Percentiles rank a stretch among this genome's conserved stretches.
phyloP scores from a whole-genome alignment of 495 filamentous ascomycete genomes.

The Daldinia loculata region DNA sequence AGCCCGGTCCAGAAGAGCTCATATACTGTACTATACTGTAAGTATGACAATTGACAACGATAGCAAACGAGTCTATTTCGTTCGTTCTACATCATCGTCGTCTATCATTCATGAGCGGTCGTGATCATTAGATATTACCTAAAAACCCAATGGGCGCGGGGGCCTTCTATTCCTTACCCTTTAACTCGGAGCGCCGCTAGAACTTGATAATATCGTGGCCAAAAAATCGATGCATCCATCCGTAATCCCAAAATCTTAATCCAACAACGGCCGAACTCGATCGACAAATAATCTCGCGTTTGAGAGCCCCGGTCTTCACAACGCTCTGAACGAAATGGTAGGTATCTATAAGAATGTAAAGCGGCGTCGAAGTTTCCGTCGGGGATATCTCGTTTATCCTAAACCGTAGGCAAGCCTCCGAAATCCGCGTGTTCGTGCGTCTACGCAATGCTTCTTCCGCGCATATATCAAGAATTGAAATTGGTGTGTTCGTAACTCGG shows the following conservation, averaged over 20 bases:
- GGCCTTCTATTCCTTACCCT: neutral
- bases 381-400: conserved; percentile 1
- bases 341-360: conserved; percentile 10
- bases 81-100: conserved; percentile 44
- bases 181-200: neutral
- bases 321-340: conserved; percentile 1
- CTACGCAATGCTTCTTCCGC: neutral
- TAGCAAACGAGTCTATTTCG: conserved; percentile 40
- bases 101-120: conserved; percentile 48
- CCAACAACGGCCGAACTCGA: conserved; percentile 3
- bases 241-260: conserved; percentile 9
- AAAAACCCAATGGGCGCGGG: conserved; percentile 6
- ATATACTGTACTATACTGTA: neutral
- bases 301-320: conserved; percentile 10
- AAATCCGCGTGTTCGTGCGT: neutral
- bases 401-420: neutral
- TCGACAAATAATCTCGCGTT: conserved; percentile 14
- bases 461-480: conserved; percentile 6
- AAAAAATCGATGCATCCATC: conserved; percentile 14
- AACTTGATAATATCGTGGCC: neutral
- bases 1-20: neutral
- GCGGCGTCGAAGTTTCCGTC: conserved; percentile 7
- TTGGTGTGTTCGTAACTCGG: neutral
- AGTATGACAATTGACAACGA: conserved; percentile 31
- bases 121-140: conserved; percentile 41